A percentile compares a stretch with the other conserved stretches of the same genome.
Evolutionary conservation across 345 rosid species (phyloP).

Genomic region (Sonneratia caseolaris): DNA sequence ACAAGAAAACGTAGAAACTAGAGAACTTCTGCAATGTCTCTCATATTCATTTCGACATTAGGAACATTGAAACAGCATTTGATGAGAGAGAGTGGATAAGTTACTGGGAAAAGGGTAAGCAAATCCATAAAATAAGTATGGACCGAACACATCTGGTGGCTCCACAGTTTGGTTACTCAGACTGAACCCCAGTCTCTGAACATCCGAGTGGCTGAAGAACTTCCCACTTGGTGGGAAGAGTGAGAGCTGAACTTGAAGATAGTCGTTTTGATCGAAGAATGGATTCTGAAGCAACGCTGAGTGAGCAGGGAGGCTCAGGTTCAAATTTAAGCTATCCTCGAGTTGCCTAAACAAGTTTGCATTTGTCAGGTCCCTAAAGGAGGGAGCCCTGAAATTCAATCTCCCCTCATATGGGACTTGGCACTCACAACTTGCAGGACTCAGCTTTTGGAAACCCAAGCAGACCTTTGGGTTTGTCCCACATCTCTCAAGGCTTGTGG

Average conservation of each 20-base stretch:
- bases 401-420: conserved; percentile 84
- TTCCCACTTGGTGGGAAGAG: conserved; percentile 65
- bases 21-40: not conserved
- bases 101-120: conserved; percentile 78
- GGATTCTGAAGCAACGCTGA: conserved; percentile 76
- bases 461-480: conserved; percentile 39
- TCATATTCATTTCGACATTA: too few relatives aligned
- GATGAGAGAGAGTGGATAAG: too few relatives aligned
- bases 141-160: conserved; percentile 89
- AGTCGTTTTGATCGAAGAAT: conserved; percentile 75
- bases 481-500: conserved; percentile 76
- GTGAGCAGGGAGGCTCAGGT: conserved; percentile 64
- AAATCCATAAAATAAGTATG: conserved; percentile 75
- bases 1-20: not conserved
- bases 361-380: conserved; percentile 63
- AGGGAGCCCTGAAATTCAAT: conserved; percentile 65
- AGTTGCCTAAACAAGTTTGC: conserved; percentile 56
- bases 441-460: conserved; percentile 52
- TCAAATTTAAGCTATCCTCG: conserved; percentile 75
- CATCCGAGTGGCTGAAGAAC: conserved; percentile 50
- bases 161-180: conserved; percentile 81
- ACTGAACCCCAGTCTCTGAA: conserved; percentile 66
- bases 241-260: conserved; percentile 73
- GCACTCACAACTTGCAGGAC: conserved; percentile 95
- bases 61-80: not conserved